Base-by-base conservation (phyloP, 331 rosid genomes). In the Erythrophleum ivorense region DNA sequence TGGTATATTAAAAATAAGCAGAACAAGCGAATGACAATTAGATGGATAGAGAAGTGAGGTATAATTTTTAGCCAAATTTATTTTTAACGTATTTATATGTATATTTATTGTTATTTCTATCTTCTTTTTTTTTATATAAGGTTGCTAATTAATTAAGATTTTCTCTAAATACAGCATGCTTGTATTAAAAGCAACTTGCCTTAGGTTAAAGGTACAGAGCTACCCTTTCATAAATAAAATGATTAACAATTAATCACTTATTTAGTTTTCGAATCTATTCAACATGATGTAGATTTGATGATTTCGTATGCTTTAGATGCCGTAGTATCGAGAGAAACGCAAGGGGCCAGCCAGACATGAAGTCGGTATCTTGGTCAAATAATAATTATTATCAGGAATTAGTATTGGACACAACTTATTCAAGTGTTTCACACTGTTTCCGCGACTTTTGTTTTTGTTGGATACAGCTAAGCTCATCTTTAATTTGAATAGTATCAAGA, bases 341-440 rank as follows among this genome's bases (percentile, higher is more conserved):
- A 75, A 19, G 3, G 7, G 43, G 3, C 2, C 41, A 46, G 16
- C 52, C 33, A 41, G 21, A 67, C 34, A 65, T 16, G 2, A 45
- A 6, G 9, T 36, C 33, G 36, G 12, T 8, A 16, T 33, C 11
- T 70, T 72, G 7, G 48, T 19, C 18, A 57, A 55, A 57, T 38
- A 19, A 1, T 13, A 7, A 69, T 69, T 69, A 69, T 45, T 6
- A 45, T 45, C 40, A 12, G 1, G 2, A 7, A 66, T 16, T 18
- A 41, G 18, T 66, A 21, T 55, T 57, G 19, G 54, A 38, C 10
- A 40, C 19, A 54, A 36, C 13, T 38, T 19, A 19, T 55, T 73
- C 41, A 41, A 75, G 79, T 75, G 68, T 6, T 57, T 57, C 50
- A 9, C 24, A 72, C 31, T 72, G 62, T 50, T 52, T 1, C 48